These are phyloP conservation scores for Bipolaris cookei DNA, from an alignment of 2,329 filamentous ascomycete genomes.

Conservation along the genomic window DNA sequence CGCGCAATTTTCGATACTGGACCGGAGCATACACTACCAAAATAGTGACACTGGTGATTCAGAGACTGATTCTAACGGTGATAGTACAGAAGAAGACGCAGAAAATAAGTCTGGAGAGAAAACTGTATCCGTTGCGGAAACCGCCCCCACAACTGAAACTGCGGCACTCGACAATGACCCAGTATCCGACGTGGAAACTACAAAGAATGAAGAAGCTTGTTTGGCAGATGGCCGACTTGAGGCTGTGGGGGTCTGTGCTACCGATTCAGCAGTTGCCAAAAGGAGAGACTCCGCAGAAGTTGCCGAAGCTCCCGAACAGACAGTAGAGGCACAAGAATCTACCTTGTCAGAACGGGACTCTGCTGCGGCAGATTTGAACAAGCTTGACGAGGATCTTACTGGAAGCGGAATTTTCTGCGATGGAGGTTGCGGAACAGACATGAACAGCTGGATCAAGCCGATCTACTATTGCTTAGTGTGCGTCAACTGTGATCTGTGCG, in stretches of 20 bases:
- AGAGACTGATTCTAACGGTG: background rate
- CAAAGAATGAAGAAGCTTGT: too few relatives aligned
- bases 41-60: background rate
- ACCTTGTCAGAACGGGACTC: background rate
- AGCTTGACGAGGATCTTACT: background rate
- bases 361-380: background rate
- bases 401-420: background rate
- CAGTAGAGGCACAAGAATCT: background rate
- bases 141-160: too few relatives aligned
- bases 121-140: too few relatives aligned
- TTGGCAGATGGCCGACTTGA: background rate
- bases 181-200: too few relatives aligned
- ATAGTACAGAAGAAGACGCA: background rate
- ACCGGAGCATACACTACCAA: background rate
- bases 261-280: background rate
- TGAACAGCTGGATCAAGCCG: background rate
- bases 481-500: background rate
- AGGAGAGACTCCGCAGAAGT: background rate
- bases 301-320: background rate
- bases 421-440: background rate
- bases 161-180: background rate
- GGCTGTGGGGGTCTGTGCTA: background rate
- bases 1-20: background rate
- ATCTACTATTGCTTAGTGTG: slow-evolving; percentile 7
- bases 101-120: background rate